Percentiles rank a stretch among this genome's conserved stretches.
These are phyloP conservation scores for Acer negundo DNA, from an alignment of 345 rosid genomes.

Conservation along the genomic window DNA sequence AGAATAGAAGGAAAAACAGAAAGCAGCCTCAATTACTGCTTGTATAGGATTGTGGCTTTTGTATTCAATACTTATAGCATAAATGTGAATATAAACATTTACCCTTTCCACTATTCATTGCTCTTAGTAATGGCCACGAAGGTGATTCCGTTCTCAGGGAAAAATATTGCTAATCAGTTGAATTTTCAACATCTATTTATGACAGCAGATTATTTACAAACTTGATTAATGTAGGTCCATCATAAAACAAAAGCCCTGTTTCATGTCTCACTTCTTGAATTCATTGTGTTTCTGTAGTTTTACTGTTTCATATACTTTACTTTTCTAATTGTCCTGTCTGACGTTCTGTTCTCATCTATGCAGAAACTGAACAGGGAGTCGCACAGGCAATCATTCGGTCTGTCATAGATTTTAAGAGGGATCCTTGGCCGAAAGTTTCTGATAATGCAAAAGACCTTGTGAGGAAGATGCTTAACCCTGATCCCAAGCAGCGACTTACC, in stretches of 20 bases:
- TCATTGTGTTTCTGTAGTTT: neutral
- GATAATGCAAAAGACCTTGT: conserved; percentile 86
- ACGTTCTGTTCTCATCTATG: conserved; percentile 17
- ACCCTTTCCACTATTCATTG: too few relatives aligned
- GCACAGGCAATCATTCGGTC: conserved; percentile 93
- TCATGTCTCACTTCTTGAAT: neutral
- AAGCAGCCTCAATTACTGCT: neutral
- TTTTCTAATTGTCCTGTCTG: neutral
- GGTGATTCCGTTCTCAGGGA: neutral
- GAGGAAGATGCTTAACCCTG: conserved; percentile 93
- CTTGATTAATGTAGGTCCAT: neutral
- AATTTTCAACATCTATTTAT: neutral
- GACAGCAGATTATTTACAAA: neutral
- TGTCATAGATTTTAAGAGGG: conserved; percentile 79
- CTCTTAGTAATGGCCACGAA: neutral
- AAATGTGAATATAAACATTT: neutral
- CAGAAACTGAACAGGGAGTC: conserved; percentile 99
- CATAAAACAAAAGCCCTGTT: neutral
- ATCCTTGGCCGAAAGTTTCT: conserved; percentile 99
- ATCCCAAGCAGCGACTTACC: conserved; percentile 79
- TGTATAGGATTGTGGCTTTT: neutral
- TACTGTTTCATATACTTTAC: neutral
- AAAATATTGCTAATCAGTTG: neutral
- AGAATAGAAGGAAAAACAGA: neutral
- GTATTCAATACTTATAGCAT: neutral